Base-by-base conservation (phyloP, 1,284 basidiomycete genomes). In the Puccinia novopanici region DNA sequence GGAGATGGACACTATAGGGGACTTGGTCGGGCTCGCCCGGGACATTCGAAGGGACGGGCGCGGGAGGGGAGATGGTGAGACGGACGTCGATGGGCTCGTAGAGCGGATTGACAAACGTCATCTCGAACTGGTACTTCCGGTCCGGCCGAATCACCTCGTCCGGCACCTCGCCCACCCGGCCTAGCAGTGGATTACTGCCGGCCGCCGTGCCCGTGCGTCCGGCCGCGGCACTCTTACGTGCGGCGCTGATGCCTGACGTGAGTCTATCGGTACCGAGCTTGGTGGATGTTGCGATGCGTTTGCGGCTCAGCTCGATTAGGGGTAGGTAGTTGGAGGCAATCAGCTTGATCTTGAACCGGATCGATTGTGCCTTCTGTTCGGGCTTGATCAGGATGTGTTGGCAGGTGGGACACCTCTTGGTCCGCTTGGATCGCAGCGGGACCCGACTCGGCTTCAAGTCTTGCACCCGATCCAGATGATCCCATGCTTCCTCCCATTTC, bases 361-460 rank as follows among this genome's bases (percentile, higher is more conserved):
- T 92, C 8, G 93, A 93, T 83, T 93, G 92, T 0, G 95, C 92
- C 86, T 98, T 99, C 84, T 95, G 92, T 85, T 99, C 97, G 0
- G 97, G 97, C 85, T 98, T 97, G 87, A 98, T 96, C 81, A 99
- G 90, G 83, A 98, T 96, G 86, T 98, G 96, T 19, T 93, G 91
- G 85, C 97, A 99, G 2, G 89, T 89, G 6, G 94, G 91, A 87
- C 97, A 99, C 8, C 97, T 92, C 87, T 98, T 98, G 2, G 94
- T 94, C 72, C 92, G 90, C 86, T 98, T 98, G 0, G 94, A 92
- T 82, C 92, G 92, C 2, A 99, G 89, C 0, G 94, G 94, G 82
- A 98, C 93, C 27, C 96, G 91, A 70, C 92, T 88, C 0, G 95
- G 96, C 83, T 90, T 90, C 19, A 95, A 88, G 59, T 94, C 92